A percentile compares a stretch with the other conserved stretches of the same genome.
Conservation (phyloP, 1,284 basidiomycete species). For the Puccinia novopanici region DNA sequence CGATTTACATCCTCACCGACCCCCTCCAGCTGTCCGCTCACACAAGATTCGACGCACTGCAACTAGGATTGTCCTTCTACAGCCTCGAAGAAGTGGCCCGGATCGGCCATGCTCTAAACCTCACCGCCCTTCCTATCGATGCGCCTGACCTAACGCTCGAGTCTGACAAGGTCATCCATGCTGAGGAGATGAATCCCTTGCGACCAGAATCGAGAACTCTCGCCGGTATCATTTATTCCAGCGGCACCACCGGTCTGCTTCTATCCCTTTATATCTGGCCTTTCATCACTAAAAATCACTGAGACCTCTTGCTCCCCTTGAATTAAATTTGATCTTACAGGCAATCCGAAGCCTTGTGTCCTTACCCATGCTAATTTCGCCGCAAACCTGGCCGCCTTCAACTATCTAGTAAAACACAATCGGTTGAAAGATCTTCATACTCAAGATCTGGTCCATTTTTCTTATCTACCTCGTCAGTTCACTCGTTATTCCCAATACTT, state of each 20-base stretch:
- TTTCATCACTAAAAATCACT: neutral
- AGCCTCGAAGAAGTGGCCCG: conserved; percentile 33
- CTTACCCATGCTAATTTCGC: conserved; percentile 42
- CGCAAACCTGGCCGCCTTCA: conserved; percentile 35
- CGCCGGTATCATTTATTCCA: conserved; percentile 43
- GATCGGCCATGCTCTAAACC: neutral
- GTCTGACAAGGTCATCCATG: neutral
- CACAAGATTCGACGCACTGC: conserved; percentile 4
- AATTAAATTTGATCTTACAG: neutral
- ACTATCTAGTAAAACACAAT: conserved; percentile 15
- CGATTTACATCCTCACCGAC: conserved; percentile 41
- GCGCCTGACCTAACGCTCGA: conserved; percentile 7
- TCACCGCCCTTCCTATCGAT: conserved; percentile 4
- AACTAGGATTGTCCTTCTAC: conserved; percentile 26
- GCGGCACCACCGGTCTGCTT: conserved; percentile 40
- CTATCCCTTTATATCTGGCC: neutral
- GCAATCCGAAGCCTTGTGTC: conserved; percentile 27
- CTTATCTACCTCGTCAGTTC: conserved; percentile 49
- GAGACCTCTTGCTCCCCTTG: neutral
- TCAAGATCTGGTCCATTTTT: conserved; percentile 42
- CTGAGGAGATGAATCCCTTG: conserved; percentile 11
- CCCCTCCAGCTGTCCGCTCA: neutral
- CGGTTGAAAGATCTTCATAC: conserved; percentile 14
- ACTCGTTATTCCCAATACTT: neutral
- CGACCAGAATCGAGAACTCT: conserved; percentile 2